A percentile compares a stretch with the other conserved stretches of the same genome.
phyloP scores from a whole-genome alignment of 2,329 filamentous ascomycete species.

The Cladosporium sp. region DNA sequence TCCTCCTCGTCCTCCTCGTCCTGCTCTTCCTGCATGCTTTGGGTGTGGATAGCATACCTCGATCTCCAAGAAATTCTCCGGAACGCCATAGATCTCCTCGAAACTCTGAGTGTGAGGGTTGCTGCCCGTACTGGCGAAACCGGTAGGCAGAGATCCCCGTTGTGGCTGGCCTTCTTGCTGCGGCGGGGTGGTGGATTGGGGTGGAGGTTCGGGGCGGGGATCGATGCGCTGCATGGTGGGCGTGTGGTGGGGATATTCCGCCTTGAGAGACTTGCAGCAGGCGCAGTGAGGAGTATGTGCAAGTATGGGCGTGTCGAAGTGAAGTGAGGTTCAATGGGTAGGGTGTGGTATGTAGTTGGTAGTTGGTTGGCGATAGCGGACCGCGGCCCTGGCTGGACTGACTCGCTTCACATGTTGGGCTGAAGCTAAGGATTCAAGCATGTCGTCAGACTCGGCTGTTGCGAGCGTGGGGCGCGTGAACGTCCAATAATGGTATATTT shows the following conservation, averaged over 20 bases:
- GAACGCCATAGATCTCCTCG: slow-evolving; percentile 97
- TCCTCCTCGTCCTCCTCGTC: too few relatives aligned
- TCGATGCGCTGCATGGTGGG: slow-evolving; percentile 28
- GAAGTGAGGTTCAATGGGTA: background rate
- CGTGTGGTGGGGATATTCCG: background rate
- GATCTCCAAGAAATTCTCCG: slow-evolving; percentile 98
- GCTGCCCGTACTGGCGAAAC: slow-evolving; percentile 29
- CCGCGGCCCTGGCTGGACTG: background rate
- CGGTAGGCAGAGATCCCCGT: slow-evolving; percentile 22
- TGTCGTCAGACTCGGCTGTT: too few relatives aligned
- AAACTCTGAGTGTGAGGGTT: slow-evolving; percentile 64
- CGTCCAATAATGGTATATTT: too few relatives aligned
- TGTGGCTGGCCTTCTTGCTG: slow-evolving; percentile 14
- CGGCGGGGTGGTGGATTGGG: slow-evolving; percentile 15
- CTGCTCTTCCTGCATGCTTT: background rate
- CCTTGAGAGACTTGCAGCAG: too few relatives aligned
- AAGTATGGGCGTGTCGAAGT: background rate
- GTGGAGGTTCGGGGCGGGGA: slow-evolving; percentile 20
- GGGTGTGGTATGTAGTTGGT: too few relatives aligned
- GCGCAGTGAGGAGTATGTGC: too few relatives aligned
- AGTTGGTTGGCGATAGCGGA: background rate
- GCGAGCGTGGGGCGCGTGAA: too few relatives aligned
- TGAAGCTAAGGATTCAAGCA: background rate
- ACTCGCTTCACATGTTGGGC: background rate
- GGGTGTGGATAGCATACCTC: slow-evolving; percentile 57